Percentiles rank a stretch among this genome's conserved stretches.
phyloP scores from a whole-genome alignment of 352 stramenopile genomes.

The Phytophthora pisi region DNA sequence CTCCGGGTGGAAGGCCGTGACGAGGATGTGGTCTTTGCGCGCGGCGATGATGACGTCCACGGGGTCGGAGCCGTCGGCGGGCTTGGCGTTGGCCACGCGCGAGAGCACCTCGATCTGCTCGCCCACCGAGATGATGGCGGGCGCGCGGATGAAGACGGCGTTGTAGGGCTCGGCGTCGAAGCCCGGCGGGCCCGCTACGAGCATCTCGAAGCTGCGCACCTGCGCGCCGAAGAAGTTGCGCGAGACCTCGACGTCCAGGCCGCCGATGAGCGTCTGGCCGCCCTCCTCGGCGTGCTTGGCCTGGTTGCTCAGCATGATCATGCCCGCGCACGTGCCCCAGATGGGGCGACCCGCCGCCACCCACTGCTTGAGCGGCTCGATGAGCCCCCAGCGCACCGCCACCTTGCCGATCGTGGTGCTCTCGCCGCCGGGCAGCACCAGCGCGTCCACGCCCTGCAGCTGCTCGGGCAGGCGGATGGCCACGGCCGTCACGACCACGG shows the following conservation, averaged over 20 bases:
- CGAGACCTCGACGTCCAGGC: conserved; percentile 95
- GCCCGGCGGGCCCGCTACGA: conserved; percentile 58
- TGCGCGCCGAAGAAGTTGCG: conserved; percentile 98
- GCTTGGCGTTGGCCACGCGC: conserved; percentile 77
- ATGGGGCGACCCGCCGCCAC: conserved; percentile 78
- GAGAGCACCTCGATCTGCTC: conserved; percentile 92
- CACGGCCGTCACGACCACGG: conserved; percentile 53
- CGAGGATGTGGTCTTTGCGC: conserved; percentile 91
- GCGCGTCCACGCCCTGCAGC: conserved; percentile 84
- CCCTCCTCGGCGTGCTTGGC: conserved; percentile 88
- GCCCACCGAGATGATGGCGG: conserved; percentile 93
- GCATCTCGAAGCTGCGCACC: conserved; percentile 83
- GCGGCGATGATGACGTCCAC: conserved; percentile 84
- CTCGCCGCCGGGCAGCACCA: conserved; percentile 96
- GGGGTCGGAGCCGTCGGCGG: conserved; percentile 77
- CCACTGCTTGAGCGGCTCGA: conserved; percentile 84
- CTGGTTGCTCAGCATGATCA: conserved; percentile 94
- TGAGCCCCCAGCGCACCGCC: conserved; percentile 78
- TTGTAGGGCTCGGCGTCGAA: conserved; percentile 84
- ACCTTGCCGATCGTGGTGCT: conserved; percentile 96
- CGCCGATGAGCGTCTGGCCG: conserved; percentile 94
- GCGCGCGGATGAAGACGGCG: conserved; percentile 97
- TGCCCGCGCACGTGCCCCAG: conserved; percentile 97
- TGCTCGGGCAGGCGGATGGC: conserved; percentile 86
- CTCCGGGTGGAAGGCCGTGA: conserved; percentile 97